Evolutionary conservation across 495 filamentous ascomycete genomes (phyloP).

Genomic region (Talaromyces ruber): DNA sequence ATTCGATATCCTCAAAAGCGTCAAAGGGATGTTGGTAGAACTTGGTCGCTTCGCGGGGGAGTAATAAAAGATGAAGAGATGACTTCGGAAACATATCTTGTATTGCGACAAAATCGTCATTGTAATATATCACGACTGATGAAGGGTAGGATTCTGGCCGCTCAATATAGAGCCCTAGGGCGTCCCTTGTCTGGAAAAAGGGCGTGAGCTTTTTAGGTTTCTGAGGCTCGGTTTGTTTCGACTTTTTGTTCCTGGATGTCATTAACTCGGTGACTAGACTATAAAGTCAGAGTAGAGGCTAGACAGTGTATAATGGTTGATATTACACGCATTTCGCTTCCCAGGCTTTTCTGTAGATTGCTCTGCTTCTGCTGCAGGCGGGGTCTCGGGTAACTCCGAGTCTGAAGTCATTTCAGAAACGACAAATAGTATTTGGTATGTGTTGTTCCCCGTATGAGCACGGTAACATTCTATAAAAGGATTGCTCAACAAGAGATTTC

Average conservation of each 20-base stretch:
- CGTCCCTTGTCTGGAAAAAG: conserved; percentile 43
- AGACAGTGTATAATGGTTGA: not conserved
- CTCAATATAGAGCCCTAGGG: conserved; percentile 62
- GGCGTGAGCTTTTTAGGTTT: conserved; percentile 19
- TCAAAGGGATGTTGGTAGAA: conserved; percentile 65
- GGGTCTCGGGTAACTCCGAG: not conserved
- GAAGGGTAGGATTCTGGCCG: conserved; percentile 55
- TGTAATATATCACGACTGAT: conserved; percentile 57
- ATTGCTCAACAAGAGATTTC: not conserved
- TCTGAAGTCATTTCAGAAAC: not conserved
- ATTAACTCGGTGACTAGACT: conserved; percentile 60
- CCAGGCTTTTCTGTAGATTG: conserved; percentile 12
- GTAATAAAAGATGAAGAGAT: conserved; percentile 73
- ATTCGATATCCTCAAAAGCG: conserved; percentile 62
- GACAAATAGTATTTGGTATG: not conserved
- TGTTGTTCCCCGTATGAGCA: not conserved
- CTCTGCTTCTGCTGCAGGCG: not conserved
- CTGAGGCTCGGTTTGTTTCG: conserved; percentile 20
- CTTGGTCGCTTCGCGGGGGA: conserved; percentile 62
- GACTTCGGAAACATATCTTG: conserved; percentile 81
- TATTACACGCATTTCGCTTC: conserved; percentile 38
- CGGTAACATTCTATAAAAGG: not conserved
- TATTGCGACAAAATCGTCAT: conserved; percentile 68
- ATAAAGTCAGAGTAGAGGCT: not conserved
- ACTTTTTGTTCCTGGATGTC: conserved; percentile 45